Percentiles rank a stretch among this genome's conserved stretches.
Conservation (phyloP, 257 asterid genomes). For the Rubia yunnanensis region DNA sequence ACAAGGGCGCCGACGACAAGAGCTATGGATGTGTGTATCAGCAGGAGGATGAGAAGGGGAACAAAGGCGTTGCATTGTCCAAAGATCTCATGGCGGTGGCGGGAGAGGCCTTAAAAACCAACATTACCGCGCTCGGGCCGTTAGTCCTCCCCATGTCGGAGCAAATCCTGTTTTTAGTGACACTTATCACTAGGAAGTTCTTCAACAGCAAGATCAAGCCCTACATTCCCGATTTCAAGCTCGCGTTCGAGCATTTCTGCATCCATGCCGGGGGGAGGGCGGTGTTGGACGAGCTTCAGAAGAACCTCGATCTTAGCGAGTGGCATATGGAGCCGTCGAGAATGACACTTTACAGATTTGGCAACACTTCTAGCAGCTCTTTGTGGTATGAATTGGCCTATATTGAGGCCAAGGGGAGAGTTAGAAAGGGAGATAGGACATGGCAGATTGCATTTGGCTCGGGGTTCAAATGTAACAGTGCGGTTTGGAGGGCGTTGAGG, state of each 20-base stretch:
- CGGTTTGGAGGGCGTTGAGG: conserved; percentile 40
- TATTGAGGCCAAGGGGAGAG: conserved; percentile 40
- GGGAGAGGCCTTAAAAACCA: conserved; percentile 27
- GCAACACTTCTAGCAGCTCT: conserved; percentile 47
- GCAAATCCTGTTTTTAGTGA: conserved; percentile 14
- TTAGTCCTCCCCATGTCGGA: conserved; percentile 39
- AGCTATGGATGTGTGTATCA: conserved; percentile 20
- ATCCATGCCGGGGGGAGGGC: conserved; percentile 43
- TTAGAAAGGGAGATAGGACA: conserved; percentile 29
- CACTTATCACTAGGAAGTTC: conserved; percentile 15
- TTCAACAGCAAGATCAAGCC: conserved; percentile 27
- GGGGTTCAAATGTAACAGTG: conserved; percentile 46
- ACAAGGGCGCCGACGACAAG: conserved; percentile 29
- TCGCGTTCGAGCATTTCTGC: conserved; percentile 43
- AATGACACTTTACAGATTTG: conserved; percentile 45
- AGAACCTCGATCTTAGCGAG: conserved; percentile 24
- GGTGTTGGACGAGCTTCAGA: conserved; percentile 36
- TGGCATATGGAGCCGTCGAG: conserved; percentile 54
- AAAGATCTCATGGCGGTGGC: conserved; percentile 20
- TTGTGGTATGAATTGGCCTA: conserved; percentile 44
- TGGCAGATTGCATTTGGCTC: conserved; percentile 53
- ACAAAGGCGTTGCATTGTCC: conserved; percentile 8
- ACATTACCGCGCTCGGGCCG: conserved; percentile 29
- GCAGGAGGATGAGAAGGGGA: conserved; percentile 19
- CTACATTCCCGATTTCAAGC: conserved; percentile 38